Conservation (phyloP, 306 rosid genomes). For the Bauhinia variegata region DNA sequence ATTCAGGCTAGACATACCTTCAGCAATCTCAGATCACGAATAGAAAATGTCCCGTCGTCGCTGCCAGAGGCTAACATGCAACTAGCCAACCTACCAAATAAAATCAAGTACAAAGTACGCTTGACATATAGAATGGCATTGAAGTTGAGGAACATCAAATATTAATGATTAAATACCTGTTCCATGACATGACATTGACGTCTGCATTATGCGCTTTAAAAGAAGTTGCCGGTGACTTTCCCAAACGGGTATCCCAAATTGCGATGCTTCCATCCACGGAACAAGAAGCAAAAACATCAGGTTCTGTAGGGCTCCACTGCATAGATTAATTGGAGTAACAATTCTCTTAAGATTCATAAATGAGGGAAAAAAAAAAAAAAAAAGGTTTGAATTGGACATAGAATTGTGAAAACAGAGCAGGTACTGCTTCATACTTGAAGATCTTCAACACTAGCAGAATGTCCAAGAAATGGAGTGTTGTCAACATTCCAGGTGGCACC, state of each 20-base stretch:
- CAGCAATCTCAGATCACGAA: slow-evolving; percentile 88
- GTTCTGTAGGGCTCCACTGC: slow-evolving; percentile 96
- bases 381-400: slow-evolving; percentile 7
- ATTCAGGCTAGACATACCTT: slow-evolving; percentile 52
- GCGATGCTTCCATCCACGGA: slow-evolving; percentile 84
- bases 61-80: slow-evolving; percentile 96
- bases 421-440: slow-evolving; percentile 65
- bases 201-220: slow-evolving; percentile 87
- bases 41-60: slow-evolving; percentile 92
- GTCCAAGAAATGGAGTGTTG: slow-evolving; percentile 69
- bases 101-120: slow-evolving; percentile 22
- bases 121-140: slow-evolving; percentile 5
- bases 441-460: slow-evolving; percentile 89
- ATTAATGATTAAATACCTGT: slow-evolving; percentile 57
- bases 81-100: slow-evolving; percentile 67
- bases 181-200: slow-evolving; percentile 97
- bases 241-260: slow-evolving; percentile 83
- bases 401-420: slow-evolving; percentile 18
- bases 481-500: slow-evolving; percentile 76
- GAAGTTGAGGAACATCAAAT: not conserved
- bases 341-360: slow-evolving; percentile 17
- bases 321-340: slow-evolving; percentile 35
- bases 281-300: slow-evolving; percentile 81
- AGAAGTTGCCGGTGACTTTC: slow-evolving; percentile 63
- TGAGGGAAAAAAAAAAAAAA: slow-evolving; percentile 26